Evolutionary conservation across 805 yeast genomes (phyloP).

Genomic region (Metschnikowia colocasiae): DNA sequence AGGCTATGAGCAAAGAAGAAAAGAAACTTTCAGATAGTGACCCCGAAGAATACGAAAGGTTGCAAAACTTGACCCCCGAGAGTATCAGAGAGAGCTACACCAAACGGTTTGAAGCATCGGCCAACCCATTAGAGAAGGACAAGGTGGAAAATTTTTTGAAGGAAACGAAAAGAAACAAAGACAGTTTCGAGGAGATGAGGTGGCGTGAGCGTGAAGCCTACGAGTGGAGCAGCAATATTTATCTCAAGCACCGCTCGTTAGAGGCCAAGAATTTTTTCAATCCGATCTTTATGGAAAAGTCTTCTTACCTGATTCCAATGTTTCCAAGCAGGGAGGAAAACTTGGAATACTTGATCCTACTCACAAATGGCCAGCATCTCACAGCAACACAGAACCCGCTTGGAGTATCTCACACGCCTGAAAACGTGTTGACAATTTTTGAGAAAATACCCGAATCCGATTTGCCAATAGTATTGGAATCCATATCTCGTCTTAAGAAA

Average conservation of each 20-base stretch:
- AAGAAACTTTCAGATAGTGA: constrained; percentile 6
- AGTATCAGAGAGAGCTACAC: constrained; percentile 16
- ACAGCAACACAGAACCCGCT: constrained; percentile 37
- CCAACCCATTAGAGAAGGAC: constrained; percentile 5
- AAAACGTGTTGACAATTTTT: constrained; percentile 42
- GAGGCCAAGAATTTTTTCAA: constrained; percentile 44
- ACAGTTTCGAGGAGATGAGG: constrained; percentile 37
- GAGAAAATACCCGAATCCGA: constrained; percentile 33
- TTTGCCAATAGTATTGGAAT: constrained; percentile 30
- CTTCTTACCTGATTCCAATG: constrained; percentile 13
- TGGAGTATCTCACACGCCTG: constrained; percentile 30
- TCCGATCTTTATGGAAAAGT: constrained; percentile 26
- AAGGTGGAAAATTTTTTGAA: constrained; percentile 41
- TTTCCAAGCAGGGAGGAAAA: constrained; percentile 15
- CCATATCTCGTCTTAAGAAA: constrained; percentile 41
- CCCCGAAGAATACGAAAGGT: constrained; percentile 16
- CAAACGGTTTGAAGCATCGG: background rate
- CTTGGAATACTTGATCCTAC: constrained; percentile 28
- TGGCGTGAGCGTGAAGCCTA: constrained; percentile 49
- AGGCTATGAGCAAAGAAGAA: constrained; percentile 22
- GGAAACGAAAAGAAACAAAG: constrained; percentile 40
- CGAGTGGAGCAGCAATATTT: constrained; percentile 46
- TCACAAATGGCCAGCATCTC: constrained; percentile 34
- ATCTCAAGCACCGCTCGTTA: constrained; percentile 36
- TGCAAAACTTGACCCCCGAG: constrained; percentile 18